Evolutionary conservation across 345 rosid genomes (phyloP).

Genomic region (Cardamine chenopodiifolia): DNA sequence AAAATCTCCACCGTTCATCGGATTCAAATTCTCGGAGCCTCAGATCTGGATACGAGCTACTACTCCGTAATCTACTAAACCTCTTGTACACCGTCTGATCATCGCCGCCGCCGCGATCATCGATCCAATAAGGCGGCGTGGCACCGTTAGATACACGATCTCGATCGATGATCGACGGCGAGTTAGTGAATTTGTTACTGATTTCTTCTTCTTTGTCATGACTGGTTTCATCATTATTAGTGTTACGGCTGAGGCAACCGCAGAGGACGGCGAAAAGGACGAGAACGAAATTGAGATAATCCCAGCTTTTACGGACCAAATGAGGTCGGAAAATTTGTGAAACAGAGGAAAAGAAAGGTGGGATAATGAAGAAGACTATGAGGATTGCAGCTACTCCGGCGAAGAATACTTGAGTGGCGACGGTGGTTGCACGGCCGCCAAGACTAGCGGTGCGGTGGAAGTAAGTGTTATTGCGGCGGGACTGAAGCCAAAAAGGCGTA

Average conservation of each 20-base stretch:
- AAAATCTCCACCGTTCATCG: conserved; percentile 65
- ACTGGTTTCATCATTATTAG: conserved; percentile 35
- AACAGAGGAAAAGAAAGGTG: conserved; percentile 53
- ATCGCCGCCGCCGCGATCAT: conserved; percentile 36
- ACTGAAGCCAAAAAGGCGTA: conserved; percentile 77
- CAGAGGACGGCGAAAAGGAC: conserved; percentile 81
- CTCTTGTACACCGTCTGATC: conserved; percentile 50
- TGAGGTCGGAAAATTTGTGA: conserved; percentile 67
- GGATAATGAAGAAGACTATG: conserved; percentile 50
- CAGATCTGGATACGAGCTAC: conserved; percentile 87
- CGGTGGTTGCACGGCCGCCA: conserved; percentile 26
- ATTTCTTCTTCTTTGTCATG: conserved; percentile 9
- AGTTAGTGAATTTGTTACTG: conserved; percentile 30
- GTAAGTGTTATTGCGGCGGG: conserved; percentile 43
- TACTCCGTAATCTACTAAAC: conserved; percentile 56
- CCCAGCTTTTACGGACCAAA: conserved; percentile 73
- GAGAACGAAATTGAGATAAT: conserved; percentile 65
- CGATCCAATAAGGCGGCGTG: conserved; percentile 53
- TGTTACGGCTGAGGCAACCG: conserved; percentile 63
- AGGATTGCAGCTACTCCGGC: conserved; percentile 55
- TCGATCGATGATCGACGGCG: conserved; percentile 38
- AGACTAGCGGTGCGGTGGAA: conserved; percentile 41
- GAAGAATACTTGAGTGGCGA: conserved; percentile 46
- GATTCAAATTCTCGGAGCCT: conserved; percentile 41
- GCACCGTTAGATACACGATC: conserved; percentile 38